A percentile compares a stretch with the other conserved stretches of the same genome.
Evolutionary conservation across 306 rosid species (phyloP).

Genomic region (Ammopiptanthus mongolicus): DNA sequence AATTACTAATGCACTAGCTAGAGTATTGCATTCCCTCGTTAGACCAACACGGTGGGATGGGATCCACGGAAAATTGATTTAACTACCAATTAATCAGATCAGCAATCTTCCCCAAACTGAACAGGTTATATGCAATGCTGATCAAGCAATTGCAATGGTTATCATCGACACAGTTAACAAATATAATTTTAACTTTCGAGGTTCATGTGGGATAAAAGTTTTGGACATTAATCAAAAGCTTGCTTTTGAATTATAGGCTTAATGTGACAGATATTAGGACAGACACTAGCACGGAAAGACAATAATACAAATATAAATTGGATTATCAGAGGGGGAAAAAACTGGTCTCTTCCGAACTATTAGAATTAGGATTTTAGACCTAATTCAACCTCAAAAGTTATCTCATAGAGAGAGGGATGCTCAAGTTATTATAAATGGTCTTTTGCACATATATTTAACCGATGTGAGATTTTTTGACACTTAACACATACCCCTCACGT

Average conservation of each 20-base stretch:
- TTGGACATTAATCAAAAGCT: slow-evolving; percentile 25
- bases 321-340: background rate
- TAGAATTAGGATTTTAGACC: too few relatives aligned
- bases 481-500: too few relatives aligned
- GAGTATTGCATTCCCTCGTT: slow-evolving; percentile 22
- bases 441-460: too few relatives aligned
- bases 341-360: background rate
- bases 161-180: slow-evolving; percentile 26
- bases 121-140: slow-evolving; percentile 6
- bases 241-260: slow-evolving; percentile 20
- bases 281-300: slow-evolving; percentile 27
- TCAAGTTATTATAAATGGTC: too few relatives aligned
- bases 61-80: slow-evolving; percentile 31
- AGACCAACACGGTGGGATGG: slow-evolving; percentile 29
- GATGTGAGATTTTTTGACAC: too few relatives aligned
- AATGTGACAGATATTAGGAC: slow-evolving; percentile 46
- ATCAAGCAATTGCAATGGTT: slow-evolving; percentile 22
- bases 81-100: slow-evolving; percentile 11
- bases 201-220: slow-evolving; percentile 36
- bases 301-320: slow-evolving; percentile 14
- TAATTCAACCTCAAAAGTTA: too few relatives aligned
- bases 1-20: background rate
- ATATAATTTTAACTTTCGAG: slow-evolving; percentile 16
- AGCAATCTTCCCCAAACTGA: slow-evolving; percentile 21
- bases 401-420: too few relatives aligned